phyloP scores from a whole-genome alignment of 805 yeast species.

The Candida silvatica region DNA sequence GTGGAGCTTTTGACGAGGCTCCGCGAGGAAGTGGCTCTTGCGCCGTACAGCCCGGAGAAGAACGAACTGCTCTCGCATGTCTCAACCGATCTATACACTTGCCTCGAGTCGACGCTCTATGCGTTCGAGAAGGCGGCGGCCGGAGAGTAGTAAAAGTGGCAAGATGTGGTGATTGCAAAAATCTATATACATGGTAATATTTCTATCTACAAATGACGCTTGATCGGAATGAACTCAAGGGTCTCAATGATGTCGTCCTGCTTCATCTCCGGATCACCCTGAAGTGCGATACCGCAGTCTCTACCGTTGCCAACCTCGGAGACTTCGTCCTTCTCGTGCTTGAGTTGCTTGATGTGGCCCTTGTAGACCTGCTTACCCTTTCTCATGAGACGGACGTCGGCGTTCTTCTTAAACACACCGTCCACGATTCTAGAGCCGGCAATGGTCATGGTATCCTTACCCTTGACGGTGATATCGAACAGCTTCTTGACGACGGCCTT shows the following conservation, averaged over 20 bases:
- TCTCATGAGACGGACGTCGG: constrained; percentile 29
- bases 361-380: constrained; percentile 39
- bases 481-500: constrained; percentile 63
- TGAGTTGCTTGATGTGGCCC: constrained; percentile 55
- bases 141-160: too few species aligned
- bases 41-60: too few species aligned
- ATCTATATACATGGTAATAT: constrained; percentile 1
- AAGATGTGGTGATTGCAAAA: too few species aligned
- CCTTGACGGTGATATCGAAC: constrained; percentile 58
- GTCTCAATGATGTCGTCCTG: constrained; percentile 73
- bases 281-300: constrained; percentile 83
- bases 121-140: too few species aligned
- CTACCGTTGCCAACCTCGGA: constrained; percentile 71
- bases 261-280: constrained; percentile 21
- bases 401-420: constrained; percentile 59
- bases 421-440: constrained; percentile 82
- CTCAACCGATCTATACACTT: too few species aligned
- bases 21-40: too few species aligned
- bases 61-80: too few species aligned
- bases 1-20: too few species aligned
- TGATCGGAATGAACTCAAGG: constrained; percentile 54
- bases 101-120: too few species aligned
- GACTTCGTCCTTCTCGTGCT: constrained; percentile 75
- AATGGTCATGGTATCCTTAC: constrained; percentile 45
- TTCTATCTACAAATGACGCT: constrained; percentile 36